Conservation (phyloP, 768 basidiomycete species). For the Gymnopilus dilepis region DNA sequence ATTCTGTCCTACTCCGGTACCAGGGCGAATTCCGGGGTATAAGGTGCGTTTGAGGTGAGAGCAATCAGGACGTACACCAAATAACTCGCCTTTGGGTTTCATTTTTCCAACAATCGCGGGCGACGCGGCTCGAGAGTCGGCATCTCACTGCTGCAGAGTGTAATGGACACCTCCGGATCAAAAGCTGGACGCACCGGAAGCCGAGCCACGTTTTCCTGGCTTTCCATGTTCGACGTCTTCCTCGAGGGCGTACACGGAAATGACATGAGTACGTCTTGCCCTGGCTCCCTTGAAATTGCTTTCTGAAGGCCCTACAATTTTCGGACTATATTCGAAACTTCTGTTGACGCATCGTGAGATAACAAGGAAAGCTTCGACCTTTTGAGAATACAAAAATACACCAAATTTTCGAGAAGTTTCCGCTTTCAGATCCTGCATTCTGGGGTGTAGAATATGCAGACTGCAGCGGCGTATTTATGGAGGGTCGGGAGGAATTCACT, state of each 20-base stretch:
- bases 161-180: not conserved
- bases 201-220: not conserved
- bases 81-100: too few relatives aligned
- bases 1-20: too few relatives aligned
- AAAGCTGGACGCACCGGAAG: not conserved
- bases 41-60: too few relatives aligned
- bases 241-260: not conserved
- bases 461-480: not conserved
- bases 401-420: not conserved
- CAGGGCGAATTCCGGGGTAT: too few relatives aligned
- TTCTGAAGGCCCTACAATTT: too few relatives aligned
- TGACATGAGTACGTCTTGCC: not conserved
- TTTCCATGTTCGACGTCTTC: too few relatives aligned
- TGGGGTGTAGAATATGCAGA: not conserved
- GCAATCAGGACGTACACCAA: too few relatives aligned
- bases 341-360: too few relatives aligned
- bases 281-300: not conserved
- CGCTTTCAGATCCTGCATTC: not conserved
- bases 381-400: not conserved
- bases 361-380: too few relatives aligned
- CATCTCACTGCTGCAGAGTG: not conserved
- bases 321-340: too few relatives aligned
- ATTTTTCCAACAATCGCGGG: too few relatives aligned
- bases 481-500: not conserved
- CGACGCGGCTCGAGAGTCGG: not conserved